Evolutionary conservation across 2,329 filamentous ascomycete species (phyloP), one percentile per base, ranked within the genome.

Genomic region (Aspergillus latus): DNA sequence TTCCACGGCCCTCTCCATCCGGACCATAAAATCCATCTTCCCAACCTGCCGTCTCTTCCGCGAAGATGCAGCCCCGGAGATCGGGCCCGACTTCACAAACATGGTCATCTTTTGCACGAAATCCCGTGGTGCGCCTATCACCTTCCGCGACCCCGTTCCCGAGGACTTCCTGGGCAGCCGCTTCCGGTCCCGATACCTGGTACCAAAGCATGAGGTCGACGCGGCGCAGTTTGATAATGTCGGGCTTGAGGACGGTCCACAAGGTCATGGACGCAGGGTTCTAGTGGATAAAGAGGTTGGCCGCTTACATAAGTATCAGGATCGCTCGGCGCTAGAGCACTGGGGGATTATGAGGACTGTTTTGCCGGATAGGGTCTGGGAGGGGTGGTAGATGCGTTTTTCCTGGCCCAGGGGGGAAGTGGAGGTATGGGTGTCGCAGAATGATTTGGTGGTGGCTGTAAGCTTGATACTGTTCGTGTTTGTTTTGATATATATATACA

Each of bases 101-200:
- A 91, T 97, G 83, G 89, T 97, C 46, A 86, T 97, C 58, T 97
- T 97, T 78, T 99, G 94, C 80, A 86, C 84, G 57, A 93, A 92
- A 74, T 79, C 42, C 16, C 21, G 21, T 21, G 3, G 42, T 7
- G 76, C 28, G 62, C 65, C 26, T 64, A 61, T 5, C 74, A 77
- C 0, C 75, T 97, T 97, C 77, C 83, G 92, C 10, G 67, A 78
- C 13, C 84, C 92, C 0, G 77, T 74, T 0, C 72, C 81, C 5
- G 76, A 77, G 2, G 94, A 99, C 68, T 87, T 84, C 66, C 76
- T 96, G 34, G 82, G 83, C 37, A 96, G 89, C 70, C 78, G 84
- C 42, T 86, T 88, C 10, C 79, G 94, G 32, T 76, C 82, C 66
- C 80, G 82, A 54, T 93, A 88, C 65, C 75, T 99, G 62, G 68